These are phyloP conservation scores for Avena eriantha DNA, from an alignment of 176 grass and related monocot genomes.

Conservation along the genomic window DNA sequence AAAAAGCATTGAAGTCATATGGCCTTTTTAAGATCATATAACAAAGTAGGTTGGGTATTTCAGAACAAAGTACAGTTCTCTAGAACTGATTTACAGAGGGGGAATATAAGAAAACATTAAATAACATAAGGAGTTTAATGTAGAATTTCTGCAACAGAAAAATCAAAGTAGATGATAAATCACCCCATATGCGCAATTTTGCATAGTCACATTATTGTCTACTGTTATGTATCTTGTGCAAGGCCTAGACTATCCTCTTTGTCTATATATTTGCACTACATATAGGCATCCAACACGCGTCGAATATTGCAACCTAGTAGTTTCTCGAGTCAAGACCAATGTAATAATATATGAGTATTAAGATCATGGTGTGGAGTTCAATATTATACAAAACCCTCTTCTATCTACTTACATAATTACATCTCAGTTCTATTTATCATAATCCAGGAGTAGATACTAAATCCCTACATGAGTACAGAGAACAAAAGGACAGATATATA, in stretches of 20 bases:
- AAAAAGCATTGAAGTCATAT: conserved; percentile 74
- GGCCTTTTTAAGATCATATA: conserved; percentile 75
- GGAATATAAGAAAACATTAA: not conserved
- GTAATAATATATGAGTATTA: no score
- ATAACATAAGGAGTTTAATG: conserved; percentile 12
- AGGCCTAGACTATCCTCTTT: no score
- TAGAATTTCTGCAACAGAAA: conserved; percentile 14
- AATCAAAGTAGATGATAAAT: not conserved
- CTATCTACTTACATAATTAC: not conserved
- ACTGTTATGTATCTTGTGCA: no score
- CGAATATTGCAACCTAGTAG: no score
- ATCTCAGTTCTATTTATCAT: not conserved
- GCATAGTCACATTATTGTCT: no score
- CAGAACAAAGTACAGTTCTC: conserved; percentile 77
- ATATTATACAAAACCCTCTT: not conserved
- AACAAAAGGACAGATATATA: no score
- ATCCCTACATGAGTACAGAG: no score
- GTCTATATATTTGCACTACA: not conserved
- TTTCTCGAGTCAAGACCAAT: no score
- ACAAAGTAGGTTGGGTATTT: conserved; percentile 79
- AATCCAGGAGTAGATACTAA: not conserved
- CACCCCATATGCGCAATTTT: not conserved
- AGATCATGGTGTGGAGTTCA: not conserved
- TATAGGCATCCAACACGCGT: no score
- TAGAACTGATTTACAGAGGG: conserved; percentile 55